Evolutionary conservation across 2,329 filamentous ascomycete genomes (phyloP).

Genomic region (Penicillium digitatum): DNA sequence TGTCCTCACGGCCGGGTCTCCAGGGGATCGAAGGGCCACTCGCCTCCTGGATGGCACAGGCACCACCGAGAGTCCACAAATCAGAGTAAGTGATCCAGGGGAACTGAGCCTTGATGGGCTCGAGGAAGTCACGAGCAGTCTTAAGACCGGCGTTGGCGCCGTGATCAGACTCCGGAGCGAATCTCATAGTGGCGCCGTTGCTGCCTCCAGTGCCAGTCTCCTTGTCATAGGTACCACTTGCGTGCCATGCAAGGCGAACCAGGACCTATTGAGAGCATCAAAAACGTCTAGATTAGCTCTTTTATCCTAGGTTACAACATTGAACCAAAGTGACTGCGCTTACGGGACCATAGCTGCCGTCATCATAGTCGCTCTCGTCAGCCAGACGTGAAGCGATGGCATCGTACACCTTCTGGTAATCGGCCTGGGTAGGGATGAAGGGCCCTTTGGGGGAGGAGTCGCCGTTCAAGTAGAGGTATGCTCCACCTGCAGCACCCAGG

Average conservation of each 20-base stretch:
- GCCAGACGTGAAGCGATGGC: slow-evolving; percentile 74
- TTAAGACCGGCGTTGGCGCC: slow-evolving; percentile 90
- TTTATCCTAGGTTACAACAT: neutral
- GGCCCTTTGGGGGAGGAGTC: slow-evolving; percentile 49
- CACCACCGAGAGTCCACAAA: slow-evolving; percentile 87
- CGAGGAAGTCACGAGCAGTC: slow-evolving; percentile 83
- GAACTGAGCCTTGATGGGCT: slow-evolving; percentile 83
- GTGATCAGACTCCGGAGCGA: slow-evolving; percentile 81
- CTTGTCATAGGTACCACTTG: slow-evolving; percentile 86
- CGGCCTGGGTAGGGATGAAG: slow-evolving; percentile 72
- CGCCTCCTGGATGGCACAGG: slow-evolving; percentile 90
- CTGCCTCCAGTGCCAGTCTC: slow-evolving; percentile 83
- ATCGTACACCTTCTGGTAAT: slow-evolving; percentile 96
- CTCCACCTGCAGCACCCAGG: slow-evolving; percentile 58
- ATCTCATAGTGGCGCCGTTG: slow-evolving; percentile 97
- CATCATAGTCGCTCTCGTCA: slow-evolving; percentile 92
- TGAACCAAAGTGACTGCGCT: slow-evolving; percentile 16
- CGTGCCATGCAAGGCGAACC: slow-evolving; percentile 88
- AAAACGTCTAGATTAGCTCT: neutral
- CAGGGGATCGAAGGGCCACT: slow-evolving; percentile 82
- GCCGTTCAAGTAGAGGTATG: slow-evolving; percentile 59
- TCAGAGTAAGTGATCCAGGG: slow-evolving; percentile 97
- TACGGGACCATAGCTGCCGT: slow-evolving; percentile 88
- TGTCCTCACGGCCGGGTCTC: slow-evolving; percentile 79
- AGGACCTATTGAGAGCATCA: slow-evolving; percentile 53